phyloP scores from a whole-genome alignment of 148 eudicot genomes.

The Nepenthes gracilis region DNA sequence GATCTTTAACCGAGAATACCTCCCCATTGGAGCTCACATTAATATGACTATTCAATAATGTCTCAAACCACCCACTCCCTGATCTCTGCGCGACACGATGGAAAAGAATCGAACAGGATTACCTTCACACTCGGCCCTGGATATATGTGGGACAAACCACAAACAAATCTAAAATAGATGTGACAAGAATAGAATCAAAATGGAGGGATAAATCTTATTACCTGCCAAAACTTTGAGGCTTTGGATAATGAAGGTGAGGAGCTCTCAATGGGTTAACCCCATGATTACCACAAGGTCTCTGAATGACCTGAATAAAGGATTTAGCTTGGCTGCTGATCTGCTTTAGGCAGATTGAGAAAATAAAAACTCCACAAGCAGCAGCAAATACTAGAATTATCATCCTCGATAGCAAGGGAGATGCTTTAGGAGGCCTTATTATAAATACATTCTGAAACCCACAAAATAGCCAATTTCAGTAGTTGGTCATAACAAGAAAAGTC shows the following conservation, averaged over 20 bases:
- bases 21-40: slow-evolving; percentile 18
- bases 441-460: slow-evolving; percentile 23
- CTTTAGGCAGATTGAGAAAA: slow-evolving; percentile 44
- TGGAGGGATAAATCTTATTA: neutral
- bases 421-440: slow-evolving; percentile 36
- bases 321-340: slow-evolving; percentile 14
- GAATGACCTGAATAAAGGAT: slow-evolving; percentile 13
- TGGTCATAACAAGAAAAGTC: neutral
- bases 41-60: slow-evolving; percentile 13
- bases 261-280: slow-evolving; percentile 13
- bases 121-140: slow-evolving; percentile 3
- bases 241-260: slow-evolving; percentile 39
- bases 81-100: slow-evolving; percentile 9
- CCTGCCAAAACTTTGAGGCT: slow-evolving; percentile 43
- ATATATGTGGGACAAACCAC: neutral
- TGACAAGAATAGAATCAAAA: neutral
- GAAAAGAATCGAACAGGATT: slow-evolving; percentile 5
- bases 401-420: slow-evolving; percentile 28
- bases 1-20: slow-evolving; percentile 6
- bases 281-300: slow-evolving; percentile 16
- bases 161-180: neutral
- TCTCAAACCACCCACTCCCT: slow-evolving; percentile 12
- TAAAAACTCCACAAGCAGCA: slow-evolving; percentile 31
- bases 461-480: neutral
- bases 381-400: slow-evolving; percentile 29